phyloP scores from a whole-genome alignment of 495 filamentous ascomycete genomes.

The Immersiella caudata region DNA sequence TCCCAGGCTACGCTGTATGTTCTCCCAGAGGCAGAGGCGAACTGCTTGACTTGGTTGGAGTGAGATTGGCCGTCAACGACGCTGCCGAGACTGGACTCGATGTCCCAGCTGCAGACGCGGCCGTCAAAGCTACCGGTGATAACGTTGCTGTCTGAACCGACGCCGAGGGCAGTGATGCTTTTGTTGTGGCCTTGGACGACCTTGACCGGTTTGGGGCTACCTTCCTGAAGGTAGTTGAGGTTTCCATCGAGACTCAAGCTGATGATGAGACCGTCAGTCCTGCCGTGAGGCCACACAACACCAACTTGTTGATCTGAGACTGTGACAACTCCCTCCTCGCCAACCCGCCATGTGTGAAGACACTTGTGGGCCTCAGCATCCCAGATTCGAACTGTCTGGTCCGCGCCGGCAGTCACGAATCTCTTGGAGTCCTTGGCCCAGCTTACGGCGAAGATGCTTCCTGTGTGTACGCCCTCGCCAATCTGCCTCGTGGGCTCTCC shows the following conservation, averaged over 20 bases:
- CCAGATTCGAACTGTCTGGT: conserved; percentile 89
- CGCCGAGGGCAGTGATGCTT: conserved; percentile 75
- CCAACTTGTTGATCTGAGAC: conserved; percentile 89
- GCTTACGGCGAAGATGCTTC: conserved; percentile 87
- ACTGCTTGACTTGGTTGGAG: conserved; percentile 78
- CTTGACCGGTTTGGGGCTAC: conserved; percentile 65
- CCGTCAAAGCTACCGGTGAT: conserved; percentile 93
- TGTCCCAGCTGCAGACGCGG: conserved; percentile 79
- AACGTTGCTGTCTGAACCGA: conserved; percentile 55
- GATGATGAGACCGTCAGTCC: conserved; percentile 83
- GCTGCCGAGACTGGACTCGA: conserved; percentile 64
- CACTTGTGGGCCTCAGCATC: conserved; percentile 79
- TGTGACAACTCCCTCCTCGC: conserved; percentile 74
- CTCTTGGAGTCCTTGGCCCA: conserved; percentile 88
- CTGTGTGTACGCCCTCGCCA: conserved; percentile 80
- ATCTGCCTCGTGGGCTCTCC: conserved; percentile 78
- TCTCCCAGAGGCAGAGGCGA: conserved; percentile 61
- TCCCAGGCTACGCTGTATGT: conserved; percentile 93
- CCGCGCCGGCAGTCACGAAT: conserved; percentile 89
- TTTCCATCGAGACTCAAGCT: conserved; percentile 86
- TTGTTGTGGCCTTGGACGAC: conserved; percentile 93
- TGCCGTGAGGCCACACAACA: conserved; percentile 84
- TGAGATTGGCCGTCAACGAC: conserved; percentile 77
- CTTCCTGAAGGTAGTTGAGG: conserved; percentile 82
- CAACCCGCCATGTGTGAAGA: conserved; percentile 81